Percentiles rank a stretch among this genome's conserved stretches.
These are phyloP conservation scores for Cadophora sp. DNA, from an alignment of 2,329 filamentous ascomycete genomes.

Conservation along the genomic window DNA sequence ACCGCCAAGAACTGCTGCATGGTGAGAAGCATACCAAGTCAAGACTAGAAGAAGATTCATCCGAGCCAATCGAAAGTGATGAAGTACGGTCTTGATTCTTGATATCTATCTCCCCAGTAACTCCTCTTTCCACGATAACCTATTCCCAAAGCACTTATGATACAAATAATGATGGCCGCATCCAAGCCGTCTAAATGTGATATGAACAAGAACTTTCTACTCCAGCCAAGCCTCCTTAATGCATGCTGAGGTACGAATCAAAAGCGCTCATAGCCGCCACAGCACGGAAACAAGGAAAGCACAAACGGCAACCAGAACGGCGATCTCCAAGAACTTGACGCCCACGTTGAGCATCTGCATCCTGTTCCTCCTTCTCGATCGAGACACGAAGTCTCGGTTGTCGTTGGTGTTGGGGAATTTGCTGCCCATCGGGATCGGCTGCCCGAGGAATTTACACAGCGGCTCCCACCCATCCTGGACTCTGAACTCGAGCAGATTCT, in stretches of 20 bases:
- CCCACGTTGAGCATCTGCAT: slow-evolving; percentile 56
- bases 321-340: slow-evolving; percentile 16
- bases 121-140: neutral
- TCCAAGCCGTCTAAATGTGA: neutral
- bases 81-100: neutral
- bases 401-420: slow-evolving; percentile 56
- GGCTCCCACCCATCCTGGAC: slow-evolving; percentile 53
- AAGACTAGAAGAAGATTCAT: neutral
- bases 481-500: slow-evolving; percentile 51
- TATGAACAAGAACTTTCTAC: neutral
- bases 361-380: slow-evolving; percentile 53
- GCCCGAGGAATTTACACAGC: slow-evolving; percentile 52
- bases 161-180: neutral
- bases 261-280: slow-evolving; percentile 15
- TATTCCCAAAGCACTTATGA: neutral
- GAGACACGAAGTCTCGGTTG: slow-evolving; percentile 54
- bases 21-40: neutral
- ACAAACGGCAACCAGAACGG: slow-evolving; percentile 20
- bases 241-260: neutral
- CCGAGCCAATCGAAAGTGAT: neutral
- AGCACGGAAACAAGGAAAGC: slow-evolving; percentile 17
- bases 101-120: neutral
- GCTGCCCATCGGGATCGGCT: slow-evolving; percentile 20
- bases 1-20: neutral
- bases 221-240: neutral